Evolutionary conservation across 208 protist genomes (phyloP).

Genomic region (Trypanosoma cruzi): DNA sequence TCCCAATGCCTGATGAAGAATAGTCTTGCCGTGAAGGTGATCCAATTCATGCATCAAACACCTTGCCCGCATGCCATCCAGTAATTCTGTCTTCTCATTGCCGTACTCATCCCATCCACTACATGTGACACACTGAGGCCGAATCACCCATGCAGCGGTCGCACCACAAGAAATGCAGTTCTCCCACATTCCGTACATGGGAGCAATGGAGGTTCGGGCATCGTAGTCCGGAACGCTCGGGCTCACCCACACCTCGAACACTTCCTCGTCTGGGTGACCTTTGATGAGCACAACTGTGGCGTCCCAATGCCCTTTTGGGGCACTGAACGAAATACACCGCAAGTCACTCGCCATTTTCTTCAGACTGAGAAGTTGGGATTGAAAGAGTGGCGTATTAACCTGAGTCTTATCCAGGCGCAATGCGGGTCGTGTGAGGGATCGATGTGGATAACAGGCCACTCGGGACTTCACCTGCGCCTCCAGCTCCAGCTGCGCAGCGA

Average conservation of each 20-base stretch:
- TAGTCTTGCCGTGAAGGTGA: constrained; percentile 82
- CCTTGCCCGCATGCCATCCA: constrained; percentile 84
- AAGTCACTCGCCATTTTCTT: constrained; percentile 64
- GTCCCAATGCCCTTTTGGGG: constrained; percentile 87
- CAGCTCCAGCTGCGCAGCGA: constrained; percentile 53
- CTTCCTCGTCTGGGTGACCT: constrained; percentile 52
- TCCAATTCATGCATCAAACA: constrained; percentile 92
- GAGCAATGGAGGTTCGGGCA: constrained; percentile 64
- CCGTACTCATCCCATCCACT: constrained; percentile 70
- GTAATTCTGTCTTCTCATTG: constrained; percentile 71
- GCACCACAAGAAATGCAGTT: constrained; percentile 87
- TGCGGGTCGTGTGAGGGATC: constrained; percentile 71
- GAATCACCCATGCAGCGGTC: constrained; percentile 74
- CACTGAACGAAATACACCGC: constrained; percentile 80
- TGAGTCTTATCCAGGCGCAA: constrained; percentile 40
- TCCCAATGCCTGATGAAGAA: constrained; percentile 72
- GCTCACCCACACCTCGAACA: constrained; percentile 91
- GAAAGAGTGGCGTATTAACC: constrained; percentile 49
- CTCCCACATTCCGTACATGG: constrained; percentile 94
- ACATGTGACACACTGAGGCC: constrained; percentile 82
- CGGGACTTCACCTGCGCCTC: constrained; percentile 61
- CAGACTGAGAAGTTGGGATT: constrained; percentile 53
- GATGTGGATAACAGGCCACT: constrained; percentile 82
- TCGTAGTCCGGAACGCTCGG: constrained; percentile 78
- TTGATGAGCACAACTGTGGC: constrained; percentile 77